Percentiles rank a stretch among this genome's conserved stretches.
Evolutionary conservation across 805 yeast species (phyloP).

Genomic region (Wickerhamomyces xylosicus): DNA sequence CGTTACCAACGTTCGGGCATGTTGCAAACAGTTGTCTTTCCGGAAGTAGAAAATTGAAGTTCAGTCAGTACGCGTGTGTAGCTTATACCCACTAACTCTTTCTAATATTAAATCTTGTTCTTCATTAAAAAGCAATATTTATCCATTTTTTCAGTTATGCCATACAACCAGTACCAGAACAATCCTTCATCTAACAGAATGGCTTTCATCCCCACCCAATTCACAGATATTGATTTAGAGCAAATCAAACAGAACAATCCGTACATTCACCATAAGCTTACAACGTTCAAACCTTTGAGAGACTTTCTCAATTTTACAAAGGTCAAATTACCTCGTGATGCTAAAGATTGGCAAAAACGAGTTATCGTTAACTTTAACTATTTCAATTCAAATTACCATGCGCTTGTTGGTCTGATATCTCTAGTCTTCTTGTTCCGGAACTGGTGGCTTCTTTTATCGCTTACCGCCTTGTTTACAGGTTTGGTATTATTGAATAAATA

Average conservation of each 20-base stretch:
- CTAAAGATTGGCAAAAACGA: conserved; percentile 9
- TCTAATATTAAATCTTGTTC: no score
- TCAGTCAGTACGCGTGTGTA: no score
- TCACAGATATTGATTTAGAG: conserved; percentile 4
- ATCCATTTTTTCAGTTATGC: neutral
- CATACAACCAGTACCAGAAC: neutral
- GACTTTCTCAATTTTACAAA: conserved; percentile 13
- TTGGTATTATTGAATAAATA: conserved; percentile 4
- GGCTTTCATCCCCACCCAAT: conserved; percentile 8
- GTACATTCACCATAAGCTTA: conserved; percentile 14
- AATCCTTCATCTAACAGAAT: conserved; percentile 2
- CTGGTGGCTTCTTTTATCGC: conserved; percentile 9
- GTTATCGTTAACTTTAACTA: conserved; percentile 8
- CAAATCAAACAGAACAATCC: conserved; percentile 12
- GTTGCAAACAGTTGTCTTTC: no score
- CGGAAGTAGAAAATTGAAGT: no score
- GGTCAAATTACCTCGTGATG: conserved; percentile 6
- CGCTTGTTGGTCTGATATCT: conserved; percentile 7
- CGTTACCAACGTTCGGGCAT: no score
- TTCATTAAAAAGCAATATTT: no score
- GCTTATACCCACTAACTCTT: no score
- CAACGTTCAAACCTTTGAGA: conserved; percentile 12
- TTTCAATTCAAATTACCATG: conserved; percentile 17
- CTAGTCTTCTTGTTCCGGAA: conserved; percentile 12
- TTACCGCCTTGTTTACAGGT: conserved; percentile 5